Evolutionary conservation across 306 rosid genomes (phyloP), one percentile per base, ranked within the genome.

Genomic region (Sphenostylis stenocarpa): DNA sequence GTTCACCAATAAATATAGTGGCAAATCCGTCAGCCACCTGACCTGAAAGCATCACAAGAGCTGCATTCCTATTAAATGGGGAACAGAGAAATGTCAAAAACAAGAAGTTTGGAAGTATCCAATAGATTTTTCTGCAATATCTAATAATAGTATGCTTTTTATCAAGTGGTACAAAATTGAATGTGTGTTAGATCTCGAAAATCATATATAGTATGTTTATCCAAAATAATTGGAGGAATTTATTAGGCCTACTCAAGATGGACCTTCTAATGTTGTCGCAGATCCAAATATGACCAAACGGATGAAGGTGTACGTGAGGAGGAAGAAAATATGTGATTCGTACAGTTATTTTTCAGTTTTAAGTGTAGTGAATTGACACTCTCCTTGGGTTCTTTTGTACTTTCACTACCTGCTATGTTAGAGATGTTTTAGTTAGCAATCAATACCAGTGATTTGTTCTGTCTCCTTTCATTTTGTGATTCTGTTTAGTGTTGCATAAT

Each of bases 11-110:
- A 85, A 90, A 89, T 81, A 94, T 65, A 60, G 96, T 90, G 48
- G 90, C 88, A 47, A 91, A 87, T 77, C 89, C 98, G 86, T 94
- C 97, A 74, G 98, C 98, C 70, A 94, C 83, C 80, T 94, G 98
- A 90, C 98, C 98, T 26, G 97, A 92, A 82, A 94, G 96, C 98
- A 94, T 90, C 73, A 94, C 98, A 31, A 19, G 49, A 56, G 98
- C 97, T 29, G 97, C 97, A 89, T 87, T 56, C 91, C 98, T 94
- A 72, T 63, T 23, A 55, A 77, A 67, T 16, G 39, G 19, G 16
- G 29, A 74, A 33, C 16, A 67, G 24, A 58, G 15, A 53, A 33
- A 52, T 34, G 51, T 58, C 58, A 73, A 34, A 31, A 67, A 5
- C 19, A 31, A 45, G 16, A 45, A 67, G 6, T 62, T 33, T 39